Base-by-base conservation (phyloP, 78 protist species). In the Cavenderia fasciculata region DNA sequence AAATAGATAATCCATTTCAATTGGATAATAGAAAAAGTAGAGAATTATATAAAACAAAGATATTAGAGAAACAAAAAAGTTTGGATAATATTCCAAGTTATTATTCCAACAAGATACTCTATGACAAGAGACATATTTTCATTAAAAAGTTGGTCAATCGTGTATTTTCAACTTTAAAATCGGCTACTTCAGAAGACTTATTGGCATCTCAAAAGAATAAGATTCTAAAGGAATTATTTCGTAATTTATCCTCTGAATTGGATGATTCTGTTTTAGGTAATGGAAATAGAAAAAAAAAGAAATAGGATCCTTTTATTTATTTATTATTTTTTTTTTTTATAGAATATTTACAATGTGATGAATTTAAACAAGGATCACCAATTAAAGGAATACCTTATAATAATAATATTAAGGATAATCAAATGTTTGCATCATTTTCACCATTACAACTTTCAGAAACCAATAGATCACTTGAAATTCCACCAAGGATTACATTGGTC, bases 141-240 rank as follows among this genome's bases (percentile, higher is more conserved):
- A 69, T 82, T 14, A 71, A 59, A 34, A 82, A 68, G 44, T 56
- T 82, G 1, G 74, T 68, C 7, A 59, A 82, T 29, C 65, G 61
- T 56, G 90, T 82, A 16, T 82, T 41, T 1, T 10, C 8, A 21
- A 82, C 76, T 21, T 43, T 82, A 43, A 82, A 65, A 36, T 41
- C 61, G 25, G 73, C 90, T 21, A 47, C 74, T 25, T 68, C 77
- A 23, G 90, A 82, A 16, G 90, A 82, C 41, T 43, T 82, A 36
- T 57, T 72, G n/a, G 57, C 90, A 6, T 82, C 90, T 6, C 90
- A 82, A 31, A 82, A 82, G 62, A 74, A 82, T 68, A 25, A 47
- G 25, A 82, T 82, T 31, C 57, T 82, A 11, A 36, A 49, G n/a
- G 90, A 82, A 36, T 8, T 68, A 8, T 82, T 82, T 34, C 47